Evolutionary conservation across 257 asterid genomes (phyloP), one percentile per base, ranked within the genome.

Genomic region (Nicotiana obtusifolia): DNA sequence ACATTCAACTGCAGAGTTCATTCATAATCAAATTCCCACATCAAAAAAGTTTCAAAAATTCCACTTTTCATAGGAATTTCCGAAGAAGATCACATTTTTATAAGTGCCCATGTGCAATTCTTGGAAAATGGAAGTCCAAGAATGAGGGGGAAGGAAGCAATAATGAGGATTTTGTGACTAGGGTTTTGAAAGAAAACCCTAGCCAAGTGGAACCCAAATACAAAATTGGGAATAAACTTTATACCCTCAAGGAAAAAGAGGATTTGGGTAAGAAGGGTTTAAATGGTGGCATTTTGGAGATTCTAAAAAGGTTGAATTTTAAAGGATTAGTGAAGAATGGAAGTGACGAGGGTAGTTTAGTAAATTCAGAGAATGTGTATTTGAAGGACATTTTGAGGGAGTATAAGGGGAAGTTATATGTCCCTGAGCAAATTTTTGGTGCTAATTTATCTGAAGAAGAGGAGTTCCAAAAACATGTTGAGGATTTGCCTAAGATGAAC

Each of bases 301-400:
- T 93, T 56, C 73, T 90, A 54, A 89, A 88, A 85, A 85, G 86
- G 54, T 81, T 92, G 81, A 91, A 92, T 87, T 90, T 92, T 85
- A 93, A 91, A 92, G 88, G 87, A 71, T 75, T 88, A 80, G 84
- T 81, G 52, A 54, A 84, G 78, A 80, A 52, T 77, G 79, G 86
- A 52, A 77, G 85, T 79, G 88, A 88, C 14, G 86, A 73, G 13
- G 78, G 64, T 80, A 59, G 60, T 26, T 33, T 53, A 16, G 90
- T 20, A 80, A 89, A 89, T 82, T 80, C 90, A 9, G 96, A 87
- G 69, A 96, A 88, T 60, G 95, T 96, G 76, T 88, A 87, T 86
- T 87, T 96, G 95, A 94, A 91, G 88, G 98, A 96, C 82, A 87
- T 96, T 54, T 88, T 96, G 85, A 91, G 97, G 94, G 97, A 94